phyloP scores from a whole-genome alignment of 2,329 filamentous ascomycete species.

The Zalaria sp. region DNA sequence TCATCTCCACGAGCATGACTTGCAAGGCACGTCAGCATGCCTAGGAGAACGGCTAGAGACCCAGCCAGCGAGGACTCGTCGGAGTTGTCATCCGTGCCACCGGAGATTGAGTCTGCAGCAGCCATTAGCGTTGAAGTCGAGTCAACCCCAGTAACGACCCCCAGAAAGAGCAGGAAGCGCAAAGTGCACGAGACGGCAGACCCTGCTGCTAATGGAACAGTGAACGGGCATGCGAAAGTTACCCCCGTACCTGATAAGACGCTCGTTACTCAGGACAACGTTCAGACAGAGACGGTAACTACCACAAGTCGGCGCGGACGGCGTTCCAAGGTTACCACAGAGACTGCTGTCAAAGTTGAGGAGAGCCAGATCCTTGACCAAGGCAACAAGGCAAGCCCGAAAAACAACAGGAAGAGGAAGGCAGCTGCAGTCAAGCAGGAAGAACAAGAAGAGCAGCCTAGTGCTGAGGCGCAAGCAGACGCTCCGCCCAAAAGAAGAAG shows the following conservation, averaged over 20 bases:
- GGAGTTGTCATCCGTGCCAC: constrained; percentile 2
- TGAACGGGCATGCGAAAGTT: too few relatives aligned
- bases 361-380: constrained; percentile 1
- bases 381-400: background rate
- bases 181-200: too few relatives aligned
- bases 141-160: background rate
- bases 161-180: too few relatives aligned
- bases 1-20: too few relatives aligned
- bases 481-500: background rate
- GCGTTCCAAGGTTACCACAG: background rate
- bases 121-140: background rate
- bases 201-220: too few relatives aligned
- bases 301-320: background rate
- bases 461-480: background rate
- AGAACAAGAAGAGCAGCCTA: constrained; percentile 3
- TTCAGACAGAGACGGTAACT: too few relatives aligned
- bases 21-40: background rate
- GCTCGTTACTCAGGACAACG: too few relatives aligned
- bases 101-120: background rate
- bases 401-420: constrained; percentile 4
- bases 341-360: too few relatives aligned
- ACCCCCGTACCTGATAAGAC: too few relatives aligned
- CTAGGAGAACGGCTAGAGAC: background rate
- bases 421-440: constrained; percentile 2
- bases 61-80: constrained; percentile 3